Conservation (phyloP, 371 early-diverging fungal genomes). For the Entomophthora muscae region DNA sequence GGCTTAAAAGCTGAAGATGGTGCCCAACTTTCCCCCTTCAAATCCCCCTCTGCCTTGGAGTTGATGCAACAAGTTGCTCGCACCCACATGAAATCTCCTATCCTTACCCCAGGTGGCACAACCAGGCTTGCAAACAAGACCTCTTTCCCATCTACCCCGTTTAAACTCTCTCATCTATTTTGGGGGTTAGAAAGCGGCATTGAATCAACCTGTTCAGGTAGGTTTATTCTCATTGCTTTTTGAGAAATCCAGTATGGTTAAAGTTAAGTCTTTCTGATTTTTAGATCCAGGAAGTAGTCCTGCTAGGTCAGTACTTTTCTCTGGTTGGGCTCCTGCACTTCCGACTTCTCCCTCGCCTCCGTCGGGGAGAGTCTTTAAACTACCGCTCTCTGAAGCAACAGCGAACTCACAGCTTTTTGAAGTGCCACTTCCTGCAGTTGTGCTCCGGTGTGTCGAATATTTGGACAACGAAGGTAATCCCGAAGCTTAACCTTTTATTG, state of each 20-base stretch:
- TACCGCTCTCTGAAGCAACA: background rate
- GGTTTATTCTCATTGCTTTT: no score
- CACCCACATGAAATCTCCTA: background rate
- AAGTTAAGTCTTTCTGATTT: no score
- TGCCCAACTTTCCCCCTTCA: background rate
- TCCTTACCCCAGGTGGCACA: background rate
- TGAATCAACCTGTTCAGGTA: background rate
- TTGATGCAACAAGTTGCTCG: background rate
- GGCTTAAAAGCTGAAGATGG: background rate
- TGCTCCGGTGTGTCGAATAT: constrained; percentile 6
- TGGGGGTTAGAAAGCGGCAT: background rate
- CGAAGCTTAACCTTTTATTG: background rate
- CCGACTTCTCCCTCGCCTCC: background rate
- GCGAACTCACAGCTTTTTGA: background rate
- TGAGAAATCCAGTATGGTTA: no score
- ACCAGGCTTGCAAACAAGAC: background rate
- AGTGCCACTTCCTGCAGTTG: constrained; percentile 2
- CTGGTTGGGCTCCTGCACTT: background rate
- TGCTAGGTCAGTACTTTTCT: background rate
- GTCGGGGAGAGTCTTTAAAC: background rate
- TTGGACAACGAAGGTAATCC: constrained; percentile 6
- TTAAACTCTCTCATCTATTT: background rate
- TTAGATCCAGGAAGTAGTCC: background rate
- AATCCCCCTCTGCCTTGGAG: background rate
- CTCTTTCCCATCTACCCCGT: background rate